A percentile compares a stretch with the other conserved stretches of the same genome.
These are phyloP conservation scores for Phlyctochytrium planicorne DNA, from an alignment of 192 early-diverging fungal species.

Conservation along the genomic window DNA sequence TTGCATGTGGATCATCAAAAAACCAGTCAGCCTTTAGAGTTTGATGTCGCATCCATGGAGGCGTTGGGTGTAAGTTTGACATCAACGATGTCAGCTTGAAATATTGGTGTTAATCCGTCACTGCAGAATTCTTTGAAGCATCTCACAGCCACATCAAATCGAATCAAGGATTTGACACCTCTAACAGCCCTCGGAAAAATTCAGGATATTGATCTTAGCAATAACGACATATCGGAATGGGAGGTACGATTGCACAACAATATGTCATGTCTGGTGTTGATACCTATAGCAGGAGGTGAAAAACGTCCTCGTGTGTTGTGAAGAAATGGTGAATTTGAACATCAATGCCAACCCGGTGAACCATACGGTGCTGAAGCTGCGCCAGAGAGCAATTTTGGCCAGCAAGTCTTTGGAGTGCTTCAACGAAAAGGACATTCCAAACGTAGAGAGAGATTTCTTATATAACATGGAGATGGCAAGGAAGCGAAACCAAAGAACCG, in stretches of 20 bases:
- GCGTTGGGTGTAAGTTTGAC: constrained; percentile 32
- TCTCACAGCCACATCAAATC: constrained; percentile 29
- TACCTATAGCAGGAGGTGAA: constrained; percentile 27
- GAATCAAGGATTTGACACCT: constrained; percentile 24
- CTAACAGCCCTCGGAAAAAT: constrained; percentile 25
- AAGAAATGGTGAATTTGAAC: constrained; percentile 22
- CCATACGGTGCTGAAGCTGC: constrained; percentile 29
- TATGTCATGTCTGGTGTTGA: background rate
- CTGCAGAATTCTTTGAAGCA: constrained; percentile 19
- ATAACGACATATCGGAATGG: constrained; percentile 34
- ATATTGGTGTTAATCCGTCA: too few relatives aligned
- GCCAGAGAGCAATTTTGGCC: constrained; percentile 43
- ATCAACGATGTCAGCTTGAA: background rate
- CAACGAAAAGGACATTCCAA: constrained; percentile 46
- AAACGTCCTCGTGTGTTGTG: constrained; percentile 22
- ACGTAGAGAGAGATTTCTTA: constrained; percentile 42
- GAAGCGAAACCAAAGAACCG: background rate
- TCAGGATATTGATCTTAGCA: constrained; percentile 37
- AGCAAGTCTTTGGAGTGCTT: constrained; percentile 26
- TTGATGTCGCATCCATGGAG: constrained; percentile 38
- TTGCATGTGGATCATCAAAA: constrained; percentile 54
- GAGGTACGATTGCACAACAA: constrained; percentile 25
- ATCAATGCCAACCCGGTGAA: constrained; percentile 29
- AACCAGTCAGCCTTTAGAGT: constrained; percentile 21
- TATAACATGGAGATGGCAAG: constrained; percentile 33